Base-by-base conservation (phyloP, 2,329 filamentous ascomycete genomes). In the Paracoccidioides brasiliensis region DNA sequence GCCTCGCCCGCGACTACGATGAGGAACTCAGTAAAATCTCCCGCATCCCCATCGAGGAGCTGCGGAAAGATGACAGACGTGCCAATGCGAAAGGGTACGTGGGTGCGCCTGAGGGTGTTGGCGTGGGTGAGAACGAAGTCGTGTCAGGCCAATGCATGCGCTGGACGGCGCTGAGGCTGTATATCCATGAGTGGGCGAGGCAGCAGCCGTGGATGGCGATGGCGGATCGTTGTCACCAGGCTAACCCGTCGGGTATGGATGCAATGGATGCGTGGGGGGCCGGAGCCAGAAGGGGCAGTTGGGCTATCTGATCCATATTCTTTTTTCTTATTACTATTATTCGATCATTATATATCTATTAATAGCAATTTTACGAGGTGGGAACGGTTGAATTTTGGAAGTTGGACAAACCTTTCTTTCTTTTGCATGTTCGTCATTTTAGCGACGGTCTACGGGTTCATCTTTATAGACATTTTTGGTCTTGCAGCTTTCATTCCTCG, bases 131-230 rank as follows among this genome's bases (percentile, higher is more conserved):
- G 45, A 68, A 64, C 15, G 59, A 63, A 7, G 62, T 58, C 2
- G 55, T 68, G 7, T 69, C 64, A 76, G 63, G 78, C 73, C 70
- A 68, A 70, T 86, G 86, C 76, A 76, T 83, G 54, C 79, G 91
- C 54, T 97, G 91, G 91, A 83, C 80, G 65, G 91, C 91, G 1
- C 75, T 97, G 45, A 85, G 84, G 65, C 67, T 83, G 43, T 97
- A 97, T 68, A 86, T 97, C 42, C 78, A 79, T 41, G 90, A 95
- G 69, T 97, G 91, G 91, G 90, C 86, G 30, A 78, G 85, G 56
- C 90, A 95, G 70, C 88, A 94, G 67, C 88, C 90, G 4, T 79
- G 81, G 59, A 81, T 93, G 69, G 77, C 64, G 4, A 71, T 82
- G 61, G 74, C 76, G 56, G 76, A 81, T n/a, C 28, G 28, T 28